Evolutionary conservation across 1,284 basidiomycete genomes (phyloP), one percentile per base, ranked within the genome.

Genomic region (Ganoderma lingzhi): DNA sequence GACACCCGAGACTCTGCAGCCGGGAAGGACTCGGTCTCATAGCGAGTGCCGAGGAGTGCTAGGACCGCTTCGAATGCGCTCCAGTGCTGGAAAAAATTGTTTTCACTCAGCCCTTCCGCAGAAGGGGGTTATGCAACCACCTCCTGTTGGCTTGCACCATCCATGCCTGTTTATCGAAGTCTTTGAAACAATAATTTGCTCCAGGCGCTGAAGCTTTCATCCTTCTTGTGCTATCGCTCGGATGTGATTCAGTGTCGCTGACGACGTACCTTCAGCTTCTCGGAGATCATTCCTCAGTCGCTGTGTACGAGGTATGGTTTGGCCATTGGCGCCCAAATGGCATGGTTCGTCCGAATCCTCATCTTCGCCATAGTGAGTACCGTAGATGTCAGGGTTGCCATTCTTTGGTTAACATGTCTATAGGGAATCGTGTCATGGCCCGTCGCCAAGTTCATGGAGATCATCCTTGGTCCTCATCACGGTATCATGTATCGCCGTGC

Each of bases 291-390:
- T 70, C 96, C 96, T 0, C 90, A 95, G 81, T 93, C 92, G 2
- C 80, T 97, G 5, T 98, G 96, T 78, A 96, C 96, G 19, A 90
- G 96, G 23, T 93, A 97, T 83, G 97, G 97, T 35, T 86, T 98
- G 3, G 91, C 93, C 64, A 90, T 98, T 62, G 96, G 96, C 44
- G 96, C 96, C 0, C 92, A 93, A 70, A 95, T 96, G 85, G 95
- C 94, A 0, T 89, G 91, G 0, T 86, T 96, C 71, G 94, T 95
- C 0, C 87, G 85, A 58, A 80, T 85, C 37, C 80, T 96, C 58
- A 93, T 96, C 66, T 90, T 88, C 75, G 75, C 84, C 10, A 79
- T 95, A 74, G 93, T 92, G 73, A 74, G 88, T 82, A 6, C 59
- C 2, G 23, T 61, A n/a, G 5, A 23, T 2, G 59, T 42, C 37